Conservation (phyloP, 441 rosid species). For the Adansonia madagascariensis region DNA sequence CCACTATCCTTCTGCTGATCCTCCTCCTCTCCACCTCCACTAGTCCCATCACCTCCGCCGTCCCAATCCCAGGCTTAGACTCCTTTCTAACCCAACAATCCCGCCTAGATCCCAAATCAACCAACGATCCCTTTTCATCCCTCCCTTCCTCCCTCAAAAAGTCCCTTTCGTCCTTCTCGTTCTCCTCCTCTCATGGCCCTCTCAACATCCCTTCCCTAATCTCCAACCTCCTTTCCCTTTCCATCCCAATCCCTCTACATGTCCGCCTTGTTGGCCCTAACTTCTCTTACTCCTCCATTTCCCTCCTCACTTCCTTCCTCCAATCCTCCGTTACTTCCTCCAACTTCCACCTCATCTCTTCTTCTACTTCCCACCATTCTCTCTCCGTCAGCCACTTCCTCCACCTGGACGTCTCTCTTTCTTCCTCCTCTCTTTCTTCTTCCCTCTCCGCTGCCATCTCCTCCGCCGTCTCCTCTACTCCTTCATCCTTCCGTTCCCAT, state of each 20-base stretch:
- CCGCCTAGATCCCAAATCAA: conserved; percentile 58
- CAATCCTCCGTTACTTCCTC: conserved; percentile 49
- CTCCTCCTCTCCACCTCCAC: conserved; percentile 17
- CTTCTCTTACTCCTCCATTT: conserved; percentile 61
- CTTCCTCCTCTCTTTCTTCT: conserved; percentile 57
- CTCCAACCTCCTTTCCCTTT: conserved; percentile 60
- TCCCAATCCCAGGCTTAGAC: conserved; percentile 68
- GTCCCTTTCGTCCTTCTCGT: conserved; percentile 40
- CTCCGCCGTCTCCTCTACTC: conserved; percentile 39
- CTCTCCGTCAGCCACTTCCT: conserved; percentile 74
- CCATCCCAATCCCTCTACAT: conserved; percentile 66
- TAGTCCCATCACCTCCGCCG: conserved; percentile 30
- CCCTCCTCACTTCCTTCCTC: conserved; percentile 59
- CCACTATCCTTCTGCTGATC: conserved; percentile 41
- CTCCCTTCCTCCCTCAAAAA: conserved; percentile 66
- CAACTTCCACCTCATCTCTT: conserved; percentile 66
- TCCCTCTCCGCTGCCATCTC: conserved; percentile 53
- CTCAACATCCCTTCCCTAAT: conserved; percentile 42
- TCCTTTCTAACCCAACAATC: conserved; percentile 69
- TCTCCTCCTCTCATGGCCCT: conserved; percentile 27
- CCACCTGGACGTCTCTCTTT: conserved; percentile 65
- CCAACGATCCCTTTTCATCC: conserved; percentile 64
- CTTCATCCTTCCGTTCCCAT: conserved; percentile 63
- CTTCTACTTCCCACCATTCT: conserved; percentile 51
- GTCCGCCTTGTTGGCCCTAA: conserved; percentile 75